These are phyloP conservation scores for Neurospora sp. DNA, from an alignment of 495 filamentous ascomycete species.

Conservation along the genomic window DNA sequence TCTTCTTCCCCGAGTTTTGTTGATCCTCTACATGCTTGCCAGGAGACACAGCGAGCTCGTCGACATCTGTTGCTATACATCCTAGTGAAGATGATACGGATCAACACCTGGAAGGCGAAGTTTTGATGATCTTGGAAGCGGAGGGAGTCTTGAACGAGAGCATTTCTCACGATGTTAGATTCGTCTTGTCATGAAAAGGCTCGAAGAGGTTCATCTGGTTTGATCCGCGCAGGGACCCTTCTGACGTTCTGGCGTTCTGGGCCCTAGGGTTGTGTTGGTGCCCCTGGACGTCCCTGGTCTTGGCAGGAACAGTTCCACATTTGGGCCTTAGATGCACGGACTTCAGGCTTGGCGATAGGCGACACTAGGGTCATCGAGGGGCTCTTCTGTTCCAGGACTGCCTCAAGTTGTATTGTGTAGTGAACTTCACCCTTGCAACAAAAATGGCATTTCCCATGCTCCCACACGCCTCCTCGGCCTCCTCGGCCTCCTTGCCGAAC, in stretches of 20 bases:
- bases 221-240: background rate
- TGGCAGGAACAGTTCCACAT: background rate
- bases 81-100: background rate
- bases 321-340: background rate
- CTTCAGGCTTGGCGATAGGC: background rate
- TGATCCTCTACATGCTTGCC: background rate
- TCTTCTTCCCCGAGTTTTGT: background rate
- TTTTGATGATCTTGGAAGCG: background rate
- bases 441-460: background rate
- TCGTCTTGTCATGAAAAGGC: background rate
- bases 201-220: background rate
- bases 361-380: background rate
- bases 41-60: background rate
- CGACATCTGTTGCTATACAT: background rate
- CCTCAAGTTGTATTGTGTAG: background rate
- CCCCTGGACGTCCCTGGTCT: background rate
- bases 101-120: background rate
- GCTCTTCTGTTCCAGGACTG: background rate
- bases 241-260: background rate
- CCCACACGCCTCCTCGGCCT: background rate
- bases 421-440: background rate
- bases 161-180: background rate
- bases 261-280: background rate
- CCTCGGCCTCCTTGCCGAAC: background rate
- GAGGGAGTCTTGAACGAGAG: background rate